Conservation (phyloP, 768 basidiomycete genomes). For the Neoboletus magnificus region DNA sequence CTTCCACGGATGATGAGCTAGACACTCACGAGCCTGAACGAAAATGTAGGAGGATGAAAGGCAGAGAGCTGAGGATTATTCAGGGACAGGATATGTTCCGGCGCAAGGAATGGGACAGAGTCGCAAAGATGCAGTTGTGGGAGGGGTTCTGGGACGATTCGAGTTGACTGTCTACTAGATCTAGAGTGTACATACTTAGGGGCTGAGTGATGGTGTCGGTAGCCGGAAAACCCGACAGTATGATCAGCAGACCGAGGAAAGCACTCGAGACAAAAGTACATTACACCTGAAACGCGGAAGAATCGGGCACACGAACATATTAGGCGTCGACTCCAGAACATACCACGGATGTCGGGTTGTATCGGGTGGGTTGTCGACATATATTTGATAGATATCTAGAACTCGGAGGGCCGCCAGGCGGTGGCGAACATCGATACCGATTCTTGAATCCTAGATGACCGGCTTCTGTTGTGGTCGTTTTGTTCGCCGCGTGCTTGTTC, state of each 20-base stretch:
- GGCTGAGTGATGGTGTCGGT: background rate
- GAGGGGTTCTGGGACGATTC: slow-evolving; percentile 32
- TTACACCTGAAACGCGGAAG: background rate
- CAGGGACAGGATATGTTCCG: slow-evolving; percentile 72
- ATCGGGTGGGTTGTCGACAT: background rate
- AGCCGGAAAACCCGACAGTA: too few relatives aligned
- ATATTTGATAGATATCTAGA: background rate
- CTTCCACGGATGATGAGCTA: slow-evolving; percentile 75
- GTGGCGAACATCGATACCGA: too few relatives aligned
- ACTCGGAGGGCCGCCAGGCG: too few relatives aligned
- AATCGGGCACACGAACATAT: background rate
- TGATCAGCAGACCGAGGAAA: background rate
- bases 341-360: background rate
- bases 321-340: background rate
- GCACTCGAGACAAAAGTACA: background rate
- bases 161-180: background rate
- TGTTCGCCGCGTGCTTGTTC: too few relatives aligned
- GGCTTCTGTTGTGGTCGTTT: too few relatives aligned
- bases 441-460: too few relatives aligned
- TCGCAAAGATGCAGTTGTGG: slow-evolving; percentile 32
- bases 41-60: slow-evolving; percentile 70
- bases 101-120: slow-evolving; percentile 35
- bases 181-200: too few relatives aligned
- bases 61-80: slow-evolving; percentile 80
- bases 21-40: slow-evolving; percentile 63